Evolutionary conservation across 2,329 filamentous ascomycete species (phyloP), one percentile per base, ranked within the genome.

Genomic region (Fusarium begoniae): DNA sequence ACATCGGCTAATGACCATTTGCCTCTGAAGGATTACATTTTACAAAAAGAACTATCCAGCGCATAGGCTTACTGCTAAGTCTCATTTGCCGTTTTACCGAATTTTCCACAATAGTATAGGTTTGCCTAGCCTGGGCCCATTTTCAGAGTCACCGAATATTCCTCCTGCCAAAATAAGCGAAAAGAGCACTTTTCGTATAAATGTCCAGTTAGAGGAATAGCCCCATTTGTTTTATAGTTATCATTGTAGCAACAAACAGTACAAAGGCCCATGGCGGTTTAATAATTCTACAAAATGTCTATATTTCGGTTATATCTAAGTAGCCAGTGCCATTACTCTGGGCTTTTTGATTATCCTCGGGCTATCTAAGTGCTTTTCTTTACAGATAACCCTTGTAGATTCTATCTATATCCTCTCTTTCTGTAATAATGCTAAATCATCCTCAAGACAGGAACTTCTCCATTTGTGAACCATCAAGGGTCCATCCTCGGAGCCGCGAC

Each of bases 261-360:
- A 13, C 5, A 18, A 8, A 1, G 3, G 13, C 47, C 18, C 6
- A n/a, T 4, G 2, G 15, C 9, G 3, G n/a, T n/a, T 1, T 7
- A 7, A 18, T 3, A n/a, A 12, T 30, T 30, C 20, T 30, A 30
- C 6, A 1, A 0, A 2, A 13, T 13, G 15, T 18, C 7, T 9
- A 13, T 32, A 1, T 18, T 32, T 18, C 0, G 2, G 5, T 18
- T 8, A 2, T 5, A 0, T 50, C 8, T 6, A 4, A 18, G 8
- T 32, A 4, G 15, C 28, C 3, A 13, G 18, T 3, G 3, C 4
- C 9, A 15, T 28, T 2, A 6, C 8, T 28, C 18, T 5, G 1
- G 6, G 4, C 18, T 20, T 14, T 20, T 0, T 9, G 24, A 9
- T 26, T 8, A 15, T 28, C 0, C 28, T 28, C 13, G 5, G 18